Evolutionary conservation across 2,329 filamentous ascomycete species (phyloP).

Genomic region (Simplicillium aogashimaense): DNA sequence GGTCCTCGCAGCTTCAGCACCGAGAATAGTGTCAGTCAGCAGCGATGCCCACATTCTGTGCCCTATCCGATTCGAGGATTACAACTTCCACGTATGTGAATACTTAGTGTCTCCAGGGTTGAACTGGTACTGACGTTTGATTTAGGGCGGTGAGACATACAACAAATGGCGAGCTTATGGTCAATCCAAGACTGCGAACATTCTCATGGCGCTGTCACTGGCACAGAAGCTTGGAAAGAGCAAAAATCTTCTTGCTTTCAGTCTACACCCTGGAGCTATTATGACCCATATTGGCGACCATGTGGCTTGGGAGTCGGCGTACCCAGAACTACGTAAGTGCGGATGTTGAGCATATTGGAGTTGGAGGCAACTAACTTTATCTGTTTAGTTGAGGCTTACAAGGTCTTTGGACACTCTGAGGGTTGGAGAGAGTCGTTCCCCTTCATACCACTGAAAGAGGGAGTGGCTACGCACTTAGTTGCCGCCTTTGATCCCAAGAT

Average conservation of each 20-base stretch:
- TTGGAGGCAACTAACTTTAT: slow-evolving; percentile 7
- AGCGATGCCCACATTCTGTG: slow-evolving; percentile 27
- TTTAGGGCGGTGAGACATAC: slow-evolving; percentile 2
- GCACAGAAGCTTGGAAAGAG: slow-evolving; percentile 10
- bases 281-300: neutral
- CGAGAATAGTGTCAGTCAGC: slow-evolving; percentile 27
- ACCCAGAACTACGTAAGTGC: neutral
- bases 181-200: slow-evolving; percentile 19
- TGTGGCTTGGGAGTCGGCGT: neutral
- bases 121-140: neutral
- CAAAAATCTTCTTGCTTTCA: slow-evolving; percentile 11
- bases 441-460: slow-evolving; percentile 7
- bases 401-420: no score
- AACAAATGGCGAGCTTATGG: slow-evolving; percentile 14
- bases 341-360: neutral
- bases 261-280: slow-evolving; percentile 15
- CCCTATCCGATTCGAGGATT: slow-evolving; percentile 28
- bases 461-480: slow-evolving; percentile 13
- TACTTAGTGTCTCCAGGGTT: neutral
- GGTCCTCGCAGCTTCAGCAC: slow-evolving; percentile 11
- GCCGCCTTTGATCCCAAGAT: slow-evolving; percentile 16
- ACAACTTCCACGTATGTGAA: slow-evolving; percentile 20
- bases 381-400: no score
- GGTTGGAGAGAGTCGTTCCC: neutral
- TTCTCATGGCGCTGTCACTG: slow-evolving; percentile 10